Evolutionary conservation across 2,329 filamentous ascomycete genomes (phyloP).

Genomic region (Atkinsonella texensis): DNA sequence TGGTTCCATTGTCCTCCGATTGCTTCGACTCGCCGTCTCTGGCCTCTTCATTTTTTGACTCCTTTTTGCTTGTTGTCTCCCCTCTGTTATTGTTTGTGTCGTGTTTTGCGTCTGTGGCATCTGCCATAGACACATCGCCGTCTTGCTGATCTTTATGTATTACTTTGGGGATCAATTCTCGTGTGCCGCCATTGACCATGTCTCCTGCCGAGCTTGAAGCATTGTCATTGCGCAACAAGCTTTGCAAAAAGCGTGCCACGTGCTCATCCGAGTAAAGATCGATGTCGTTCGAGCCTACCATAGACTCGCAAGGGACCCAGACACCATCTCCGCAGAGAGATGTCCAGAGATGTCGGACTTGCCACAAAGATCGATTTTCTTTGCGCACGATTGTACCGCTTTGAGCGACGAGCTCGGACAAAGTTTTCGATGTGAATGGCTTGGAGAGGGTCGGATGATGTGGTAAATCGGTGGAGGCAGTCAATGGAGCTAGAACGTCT

Average conservation of each 20-base stretch:
- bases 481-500: constrained; percentile 67
- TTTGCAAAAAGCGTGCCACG: constrained; percentile 25
- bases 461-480: constrained; percentile 60
- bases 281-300: constrained; percentile 44
- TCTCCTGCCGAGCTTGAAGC: constrained; percentile 4
- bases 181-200: constrained; percentile 14
- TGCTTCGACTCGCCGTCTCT: neutral
- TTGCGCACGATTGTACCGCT: constrained; percentile 60
- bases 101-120: constrained; percentile 1
- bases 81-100: constrained; percentile 3
- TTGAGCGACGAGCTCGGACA: constrained; percentile 59
- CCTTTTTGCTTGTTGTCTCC: neutral
- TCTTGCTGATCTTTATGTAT: constrained; percentile 1
- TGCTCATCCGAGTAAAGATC: constrained; percentile 40
- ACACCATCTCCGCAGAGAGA: constrained; percentile 64
- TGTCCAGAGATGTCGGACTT: constrained; percentile 61
- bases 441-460: constrained; percentile 62
- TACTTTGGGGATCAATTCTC: neutral
- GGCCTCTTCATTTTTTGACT: neutral
- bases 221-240: constrained; percentile 13
- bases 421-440: constrained; percentile 61
- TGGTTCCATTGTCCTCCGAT: neutral
- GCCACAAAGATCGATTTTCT: constrained; percentile 61
- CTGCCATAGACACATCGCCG: constrained; percentile 13
- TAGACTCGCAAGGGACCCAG: constrained; percentile 49